phyloP scores from a whole-genome alignment of 495 filamentous ascomycete genomes.

The Penicillium macrosclerotiorum region DNA sequence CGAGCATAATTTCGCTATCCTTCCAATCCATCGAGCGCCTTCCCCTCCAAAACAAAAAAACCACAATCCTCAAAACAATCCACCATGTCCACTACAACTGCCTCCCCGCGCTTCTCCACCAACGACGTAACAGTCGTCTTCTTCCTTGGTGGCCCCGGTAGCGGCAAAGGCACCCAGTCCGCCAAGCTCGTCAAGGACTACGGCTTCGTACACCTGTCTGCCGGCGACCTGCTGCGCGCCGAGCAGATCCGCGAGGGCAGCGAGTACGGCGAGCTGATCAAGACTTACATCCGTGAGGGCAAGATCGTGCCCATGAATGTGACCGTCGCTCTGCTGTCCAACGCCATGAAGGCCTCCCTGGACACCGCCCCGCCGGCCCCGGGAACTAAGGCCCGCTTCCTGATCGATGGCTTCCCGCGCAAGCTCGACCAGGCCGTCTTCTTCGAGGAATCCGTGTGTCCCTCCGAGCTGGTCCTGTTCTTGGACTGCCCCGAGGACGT shows the following conservation, averaged over 20 bases:
- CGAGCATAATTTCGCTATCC: no score
- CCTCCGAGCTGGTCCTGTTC: conserved; percentile 80
- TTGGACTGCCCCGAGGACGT: conserved; percentile 86
- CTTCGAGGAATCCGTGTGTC: conserved; percentile 88
- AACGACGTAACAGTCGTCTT: conserved; percentile 78
- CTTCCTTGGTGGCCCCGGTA: conserved; percentile 55
- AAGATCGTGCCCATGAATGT: conserved; percentile 98
- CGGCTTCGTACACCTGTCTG: conserved; percentile 87
- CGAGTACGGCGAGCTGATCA: conserved; percentile 88
- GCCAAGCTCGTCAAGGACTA: conserved; percentile 84
- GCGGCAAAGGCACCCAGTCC: conserved; percentile 72
- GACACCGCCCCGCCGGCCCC: conserved; percentile 16
- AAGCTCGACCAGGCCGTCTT: conserved; percentile 94
- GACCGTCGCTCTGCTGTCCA: conserved; percentile 88
- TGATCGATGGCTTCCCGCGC: conserved; percentile 93
- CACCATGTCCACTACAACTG: conserved; percentile 27
- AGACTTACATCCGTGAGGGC: conserved; percentile 84
- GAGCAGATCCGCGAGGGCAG: conserved; percentile 84
- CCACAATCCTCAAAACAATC: conserved; percentile 1
- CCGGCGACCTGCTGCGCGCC: conserved; percentile 88
- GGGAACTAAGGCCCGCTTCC: conserved; percentile 56
- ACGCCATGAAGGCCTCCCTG: conserved; percentile 75
- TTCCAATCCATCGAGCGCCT: no score
- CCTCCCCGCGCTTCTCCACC: conserved; percentile 73
- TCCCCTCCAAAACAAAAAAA: conserved; percentile 6